Conservation (phyloP, 768 basidiomycete genomes). For the Coprinopsis marcescibilis region DNA sequence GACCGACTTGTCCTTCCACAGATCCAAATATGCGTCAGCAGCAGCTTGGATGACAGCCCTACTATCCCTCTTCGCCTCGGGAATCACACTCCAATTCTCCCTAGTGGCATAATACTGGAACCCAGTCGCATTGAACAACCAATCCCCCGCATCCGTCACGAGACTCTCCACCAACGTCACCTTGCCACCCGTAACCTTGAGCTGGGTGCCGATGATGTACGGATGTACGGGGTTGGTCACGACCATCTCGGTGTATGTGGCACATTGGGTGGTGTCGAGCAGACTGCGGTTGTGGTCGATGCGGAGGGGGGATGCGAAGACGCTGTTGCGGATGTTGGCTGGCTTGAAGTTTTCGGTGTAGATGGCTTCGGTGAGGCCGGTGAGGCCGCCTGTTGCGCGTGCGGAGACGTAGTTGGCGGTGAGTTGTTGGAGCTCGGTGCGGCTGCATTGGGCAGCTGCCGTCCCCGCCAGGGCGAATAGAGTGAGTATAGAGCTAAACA, state of each 20-base stretch:
- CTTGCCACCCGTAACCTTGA: conserved; percentile 1
- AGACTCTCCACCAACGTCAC: conserved; percentile 3
- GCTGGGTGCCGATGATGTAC: conserved; percentile 10
- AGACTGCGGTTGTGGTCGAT: conserved; percentile 10
- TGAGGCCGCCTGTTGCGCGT: conserved; percentile 1
- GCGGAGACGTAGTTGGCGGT: conserved; percentile 8
- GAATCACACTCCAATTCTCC: conserved; percentile 8
- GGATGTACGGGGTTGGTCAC: conserved; percentile 7
- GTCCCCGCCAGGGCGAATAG: neutral
- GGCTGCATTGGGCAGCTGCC: too few relatives aligned
- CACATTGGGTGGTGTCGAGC: conserved; percentile 7
- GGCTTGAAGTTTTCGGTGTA: conserved; percentile 11
- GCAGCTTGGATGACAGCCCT: conserved; percentile 3
- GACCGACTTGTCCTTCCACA: conserved; percentile 7
- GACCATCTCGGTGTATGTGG: conserved; percentile 11
- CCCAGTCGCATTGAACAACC: conserved; percentile 11
- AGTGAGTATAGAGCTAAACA: neutral
- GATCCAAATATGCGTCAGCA: conserved; percentile 9
- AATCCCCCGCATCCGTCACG: conserved; percentile 8
- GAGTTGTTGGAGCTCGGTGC: conserved; percentile 6
- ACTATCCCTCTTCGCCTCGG: conserved; percentile 2
- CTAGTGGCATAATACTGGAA: neutral
- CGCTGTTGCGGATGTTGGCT: neutral
- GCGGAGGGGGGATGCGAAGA: conserved; percentile 3
- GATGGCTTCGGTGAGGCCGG: neutral